Evolutionary conservation across 2,329 filamentous ascomycete genomes (phyloP), one percentile per base, ranked within the genome.

Genomic region (Huntiella moniliformis): DNA sequence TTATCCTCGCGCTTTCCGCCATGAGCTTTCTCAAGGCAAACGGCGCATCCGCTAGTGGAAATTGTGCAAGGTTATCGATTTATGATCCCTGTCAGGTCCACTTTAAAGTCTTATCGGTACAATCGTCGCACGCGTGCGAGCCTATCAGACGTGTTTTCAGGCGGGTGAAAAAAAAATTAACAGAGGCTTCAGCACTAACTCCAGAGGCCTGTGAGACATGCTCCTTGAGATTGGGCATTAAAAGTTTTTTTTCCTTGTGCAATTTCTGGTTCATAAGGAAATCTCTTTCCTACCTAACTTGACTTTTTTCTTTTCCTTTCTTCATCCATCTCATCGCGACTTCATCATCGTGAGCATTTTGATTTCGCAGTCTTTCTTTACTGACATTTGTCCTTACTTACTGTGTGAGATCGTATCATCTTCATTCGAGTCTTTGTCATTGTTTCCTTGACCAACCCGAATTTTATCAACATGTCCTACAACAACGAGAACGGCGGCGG

Each of bases 401-500:
- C 31, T 33, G 13, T 16, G 32, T 18, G 8, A 42, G 12, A 37
- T 13, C 6, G 12, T 28, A 18, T 34, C 8, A 32, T 16, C 17
- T 39, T 38, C 32, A 34, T 38, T 44, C 16, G 13, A 16, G 35
- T 37, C 35, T 33, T 31, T 17, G 18, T 28, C 37, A 31, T 32
- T 36, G 34, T 39, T 50, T 38, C 22, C 7, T 10, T 10, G 22
- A 8, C 43, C 18, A 3, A 28, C 12, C 17, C 4, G 31, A 37
- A 28, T 18, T 10, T 28, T 32, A 13, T 28, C 22, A 42, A n/a
- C 16, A 47, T 70, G 67, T 70, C 67, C 55, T 67, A 66, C 59
- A 62, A 63, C 55, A 57, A 61, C 22, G 22, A 28, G 22, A 28
- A 8, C 55, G 57, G 60, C 18, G 60, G 58, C 51, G 56, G 62